These are phyloP conservation scores for Xylaria scruposa DNA, from an alignment of 495 filamentous ascomycete genomes.

Conservation along the genomic window DNA sequence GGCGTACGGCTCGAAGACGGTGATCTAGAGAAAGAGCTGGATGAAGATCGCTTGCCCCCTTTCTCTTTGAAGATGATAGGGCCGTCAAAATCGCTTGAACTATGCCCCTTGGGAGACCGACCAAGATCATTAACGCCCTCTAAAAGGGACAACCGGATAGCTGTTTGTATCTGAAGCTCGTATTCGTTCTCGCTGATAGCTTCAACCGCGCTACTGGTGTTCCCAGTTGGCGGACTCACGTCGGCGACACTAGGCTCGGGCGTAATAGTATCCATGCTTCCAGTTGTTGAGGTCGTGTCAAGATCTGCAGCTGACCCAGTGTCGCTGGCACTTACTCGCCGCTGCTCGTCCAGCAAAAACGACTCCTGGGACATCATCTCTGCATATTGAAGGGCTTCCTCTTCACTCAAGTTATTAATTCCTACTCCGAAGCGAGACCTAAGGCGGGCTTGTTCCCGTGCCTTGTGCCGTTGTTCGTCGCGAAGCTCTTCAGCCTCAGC, in stretches of 20 bases:
- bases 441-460: slow-evolving; percentile 68
- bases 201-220: slow-evolving; percentile 50
- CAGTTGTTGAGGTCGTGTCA: slow-evolving; percentile 56
- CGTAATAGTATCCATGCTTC: slow-evolving; percentile 56
- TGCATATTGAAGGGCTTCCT: slow-evolving; percentile 89
- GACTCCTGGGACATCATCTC: slow-evolving; percentile 85
- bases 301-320: slow-evolving; percentile 56
- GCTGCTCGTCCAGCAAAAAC: slow-evolving; percentile 66
- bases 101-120: slow-evolving; percentile 38
- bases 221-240: slow-evolving; percentile 41
- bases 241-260: slow-evolving; percentile 57
- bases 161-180: slow-evolving; percentile 79
- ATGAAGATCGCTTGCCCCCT: slow-evolving; percentile 42
- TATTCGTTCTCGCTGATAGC: slow-evolving; percentile 63
- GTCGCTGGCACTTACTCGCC: slow-evolving; percentile 58
- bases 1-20: slow-evolving; percentile 48
- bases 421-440: slow-evolving; percentile 83
- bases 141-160: slow-evolving; percentile 77
- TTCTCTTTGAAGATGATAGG: slow-evolving; percentile 60
- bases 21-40: slow-evolving; percentile 47
- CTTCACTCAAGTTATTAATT: slow-evolving; percentile 78
- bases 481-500: slow-evolving; percentile 81
- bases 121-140: slow-evolving; percentile 54
- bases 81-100: slow-evolving; percentile 55
- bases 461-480: slow-evolving; percentile 65